These are phyloP conservation scores for Piedraia hortae DNA, from an alignment of 2,329 filamentous ascomycete species.

Conservation along the genomic window DNA sequence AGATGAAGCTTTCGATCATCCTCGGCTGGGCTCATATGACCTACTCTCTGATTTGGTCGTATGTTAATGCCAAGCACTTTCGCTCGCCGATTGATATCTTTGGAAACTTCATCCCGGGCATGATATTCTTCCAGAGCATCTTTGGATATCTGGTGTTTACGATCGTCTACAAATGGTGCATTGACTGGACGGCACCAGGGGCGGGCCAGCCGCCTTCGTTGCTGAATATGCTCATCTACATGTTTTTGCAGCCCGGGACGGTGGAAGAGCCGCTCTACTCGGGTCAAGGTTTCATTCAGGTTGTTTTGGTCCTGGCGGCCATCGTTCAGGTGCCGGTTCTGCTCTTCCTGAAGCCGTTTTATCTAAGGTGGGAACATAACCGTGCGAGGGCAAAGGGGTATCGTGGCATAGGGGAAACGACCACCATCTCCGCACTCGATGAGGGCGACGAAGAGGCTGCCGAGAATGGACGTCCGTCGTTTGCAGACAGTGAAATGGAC, in stretches of 20 bases:
- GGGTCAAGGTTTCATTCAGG: constrained; percentile 51
- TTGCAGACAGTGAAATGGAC: constrained; percentile 44
- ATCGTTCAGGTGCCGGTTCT: constrained; percentile 69
- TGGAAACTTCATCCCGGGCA: constrained; percentile 89
- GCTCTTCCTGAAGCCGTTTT: constrained; percentile 86
- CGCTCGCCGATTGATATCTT: constrained; percentile 85
- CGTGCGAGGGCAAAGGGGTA: constrained; percentile 66
- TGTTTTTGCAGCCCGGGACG: constrained; percentile 76
- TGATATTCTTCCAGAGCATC: constrained; percentile 99
- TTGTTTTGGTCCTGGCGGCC: constrained; percentile 54
- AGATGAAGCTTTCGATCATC: constrained; percentile 99
- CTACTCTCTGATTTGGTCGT: constrained; percentile 79
- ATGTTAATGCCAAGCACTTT: constrained; percentile 84
- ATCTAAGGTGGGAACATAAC: constrained; percentile 84
- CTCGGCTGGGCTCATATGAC: constrained; percentile 98
- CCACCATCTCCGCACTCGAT: constrained; percentile 68
- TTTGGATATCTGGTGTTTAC: constrained; percentile 87
- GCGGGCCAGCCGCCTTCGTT: constrained; percentile 45
- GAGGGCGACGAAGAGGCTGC: constrained; percentile 56
- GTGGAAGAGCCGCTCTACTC: constrained; percentile 45
- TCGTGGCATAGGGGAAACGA: constrained; percentile 71
- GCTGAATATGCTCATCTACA: constrained; percentile 98
- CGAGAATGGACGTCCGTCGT: constrained; percentile 30
- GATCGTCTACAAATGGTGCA: constrained; percentile 90
- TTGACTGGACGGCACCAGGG: constrained; percentile 43